Evolutionary conservation across 305 asterid genomes (phyloP).

Genomic region (Solanum hybrid): DNA sequence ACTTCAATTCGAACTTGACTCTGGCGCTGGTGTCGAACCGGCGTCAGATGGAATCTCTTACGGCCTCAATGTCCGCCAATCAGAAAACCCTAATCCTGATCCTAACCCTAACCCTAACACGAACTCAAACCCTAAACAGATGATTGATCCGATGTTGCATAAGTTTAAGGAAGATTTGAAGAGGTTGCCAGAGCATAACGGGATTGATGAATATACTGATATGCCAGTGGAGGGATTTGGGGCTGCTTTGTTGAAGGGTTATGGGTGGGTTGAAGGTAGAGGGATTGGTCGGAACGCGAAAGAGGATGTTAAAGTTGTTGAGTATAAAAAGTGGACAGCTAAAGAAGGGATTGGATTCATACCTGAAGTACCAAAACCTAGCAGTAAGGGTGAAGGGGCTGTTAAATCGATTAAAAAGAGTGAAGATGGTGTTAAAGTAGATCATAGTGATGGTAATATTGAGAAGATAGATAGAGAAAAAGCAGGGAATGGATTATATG

Average conservation of each 20-base stretch:
- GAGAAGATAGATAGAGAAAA: conserved; percentile 14
- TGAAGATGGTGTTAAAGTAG: conserved; percentile 11
- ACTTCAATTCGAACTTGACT: conserved; percentile 52
- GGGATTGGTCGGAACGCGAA: conserved; percentile 65
- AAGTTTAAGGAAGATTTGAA: conserved; percentile 53
- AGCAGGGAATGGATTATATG: conserved; percentile 21
- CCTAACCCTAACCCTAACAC: not conserved
- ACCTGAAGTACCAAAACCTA: conserved; percentile 25
- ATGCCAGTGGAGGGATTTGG: conserved; percentile 74
- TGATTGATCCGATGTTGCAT: conserved; percentile 38
- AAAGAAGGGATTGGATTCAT: conserved; percentile 75
- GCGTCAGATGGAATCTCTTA: conserved; percentile 30
- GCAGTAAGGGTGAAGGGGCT: conserved; percentile 13
- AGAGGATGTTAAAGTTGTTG: conserved; percentile 52
- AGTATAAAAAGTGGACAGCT: conserved; percentile 40
- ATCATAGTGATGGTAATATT: conserved; percentile 4
- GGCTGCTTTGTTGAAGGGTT: conserved; percentile 50
- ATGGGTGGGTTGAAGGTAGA: conserved; percentile 70
- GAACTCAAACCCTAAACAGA: not conserved
- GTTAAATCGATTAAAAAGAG: conserved; percentile 6
- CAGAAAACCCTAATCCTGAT: not conserved
- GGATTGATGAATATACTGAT: conserved; percentile 47
- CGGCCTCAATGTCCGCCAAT: conserved; percentile 56
- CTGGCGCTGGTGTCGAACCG: conserved; percentile 25
- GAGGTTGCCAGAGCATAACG: conserved; percentile 46